These are phyloP conservation scores for Omphalea diandra DNA, from an alignment of 441 rosid species.

Conservation along the genomic window DNA sequence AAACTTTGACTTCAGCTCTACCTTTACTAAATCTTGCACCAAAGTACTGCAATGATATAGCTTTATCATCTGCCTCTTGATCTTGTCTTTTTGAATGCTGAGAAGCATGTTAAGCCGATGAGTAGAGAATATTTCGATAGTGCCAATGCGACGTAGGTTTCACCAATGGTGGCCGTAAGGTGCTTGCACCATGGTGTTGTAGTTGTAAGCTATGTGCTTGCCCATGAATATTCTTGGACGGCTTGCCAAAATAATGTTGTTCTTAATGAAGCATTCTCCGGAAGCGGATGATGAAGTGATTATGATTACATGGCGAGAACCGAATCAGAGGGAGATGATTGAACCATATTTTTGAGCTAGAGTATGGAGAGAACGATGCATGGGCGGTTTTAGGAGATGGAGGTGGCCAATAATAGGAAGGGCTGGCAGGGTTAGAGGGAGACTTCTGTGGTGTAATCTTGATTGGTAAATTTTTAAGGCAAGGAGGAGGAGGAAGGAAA, in stretches of 20 bases:
- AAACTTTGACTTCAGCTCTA: too few species aligned
- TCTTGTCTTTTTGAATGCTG: slow-evolving; percentile 34
- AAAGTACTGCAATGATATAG: too few species aligned
- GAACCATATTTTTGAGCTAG: slow-evolving; percentile 31
- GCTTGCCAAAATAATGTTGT: slow-evolving; percentile 47
- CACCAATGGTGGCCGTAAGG: slow-evolving; percentile 53
- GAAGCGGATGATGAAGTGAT: slow-evolving; percentile 39
- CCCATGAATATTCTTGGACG: slow-evolving; percentile 35
- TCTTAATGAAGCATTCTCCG: slow-evolving; percentile 43
- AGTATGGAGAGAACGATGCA: slow-evolving; percentile 37
- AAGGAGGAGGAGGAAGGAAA: slow-evolving; percentile 12
- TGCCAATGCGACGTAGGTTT: slow-evolving; percentile 44
- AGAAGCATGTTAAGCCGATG: slow-evolving; percentile 32
- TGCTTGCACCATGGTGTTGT: slow-evolving; percentile 27
- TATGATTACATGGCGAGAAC: slow-evolving; percentile 38
- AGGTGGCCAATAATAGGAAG: slow-evolving; percentile 55
- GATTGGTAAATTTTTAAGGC: slow-evolving; percentile 20
- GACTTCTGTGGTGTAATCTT: slow-evolving; percentile 12
- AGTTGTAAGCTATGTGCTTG: slow-evolving; percentile 39
- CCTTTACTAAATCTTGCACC: too few species aligned
- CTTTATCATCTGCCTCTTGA: slow-evolving; percentile 20
- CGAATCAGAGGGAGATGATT: slow-evolving; percentile 42
- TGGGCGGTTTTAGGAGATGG: too few species aligned
- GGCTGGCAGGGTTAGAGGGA: too few species aligned
- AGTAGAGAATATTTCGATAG: slow-evolving; percentile 42